Evolutionary conservation across 2,329 filamentous ascomycete genomes (phyloP), one percentile per base, ranked within the genome.

Genomic region (Bipolaris bicolor): DNA sequence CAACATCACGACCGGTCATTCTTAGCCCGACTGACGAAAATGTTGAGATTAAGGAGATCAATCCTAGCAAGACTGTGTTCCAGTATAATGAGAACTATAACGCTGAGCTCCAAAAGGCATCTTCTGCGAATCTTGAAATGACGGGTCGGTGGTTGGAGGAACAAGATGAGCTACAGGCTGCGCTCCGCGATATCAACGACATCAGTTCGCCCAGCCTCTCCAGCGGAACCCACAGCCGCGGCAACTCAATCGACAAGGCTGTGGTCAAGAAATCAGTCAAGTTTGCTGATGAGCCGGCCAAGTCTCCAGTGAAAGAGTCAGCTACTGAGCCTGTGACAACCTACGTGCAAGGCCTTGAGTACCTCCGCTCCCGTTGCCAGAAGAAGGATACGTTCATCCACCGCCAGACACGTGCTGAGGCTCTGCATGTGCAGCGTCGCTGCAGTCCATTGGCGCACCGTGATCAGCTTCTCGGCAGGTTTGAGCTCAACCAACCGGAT

Each of bases 291-390:
- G 68, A 74, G 29, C 62, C 66, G 6, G 50, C 51, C n/a, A 56
- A 71, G 45, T 62, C 65, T 4, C 58, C 65, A 37, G 59, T 64
- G 3, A 65, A 73, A 20, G 70, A 73, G 39, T 63, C 68, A 10
- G 61, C 61, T 24, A 60, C 71, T 13, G 72, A 76, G 62, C 72
- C 73, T 70, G 90, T 95, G 69, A 88, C 89, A 3, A 90, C 93
- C 5, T 97, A 97, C 77, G 94, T 92, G 79, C 89, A 90, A 60
- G 92, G 92, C 9, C 97, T 97, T 75, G 88, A 92, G 65, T 87
- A 89, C 70, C 84, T 91, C 64, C 80, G 88, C 44, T 84, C 90
- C 57, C 85, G 86, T 31, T 86, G 86, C 13, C 86, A 86, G 55
- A 81, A 83, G 51, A 80, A 83, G 16, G 95, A 98, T 75, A 87